Percentiles rank a stretch among this genome's conserved stretches.
Conservation (phyloP, 1,139 yeast species). For the Arxiozyma slooffiae region DNA sequence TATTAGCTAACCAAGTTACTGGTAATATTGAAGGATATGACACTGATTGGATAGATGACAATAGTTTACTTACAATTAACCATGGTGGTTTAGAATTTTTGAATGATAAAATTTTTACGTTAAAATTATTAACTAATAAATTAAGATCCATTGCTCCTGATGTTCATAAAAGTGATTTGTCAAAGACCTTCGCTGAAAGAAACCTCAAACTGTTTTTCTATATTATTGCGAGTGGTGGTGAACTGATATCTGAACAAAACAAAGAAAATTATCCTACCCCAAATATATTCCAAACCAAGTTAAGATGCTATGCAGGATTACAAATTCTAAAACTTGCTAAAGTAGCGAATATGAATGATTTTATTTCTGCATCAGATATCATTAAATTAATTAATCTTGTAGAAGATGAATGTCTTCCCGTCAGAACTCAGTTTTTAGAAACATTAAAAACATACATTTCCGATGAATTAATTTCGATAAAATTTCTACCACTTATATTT, state of each 20-base stretch:
- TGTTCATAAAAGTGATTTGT: constrained; percentile 22
- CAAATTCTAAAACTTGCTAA: constrained; percentile 57
- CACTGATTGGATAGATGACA: constrained; percentile 43
- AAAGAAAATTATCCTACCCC: constrained; percentile 55
- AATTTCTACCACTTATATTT: constrained; percentile 58
- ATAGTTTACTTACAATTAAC: constrained; percentile 31
- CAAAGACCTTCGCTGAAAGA: constrained; percentile 44
- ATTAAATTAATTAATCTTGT: constrained; percentile 48
- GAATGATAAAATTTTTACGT: constrained; percentile 43
- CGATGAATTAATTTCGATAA: constrained; percentile 47
- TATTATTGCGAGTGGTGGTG: constrained; percentile 73
- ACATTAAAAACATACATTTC: constrained; percentile 47
- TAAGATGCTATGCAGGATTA: constrained; percentile 62
- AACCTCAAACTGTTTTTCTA: constrained; percentile 59
- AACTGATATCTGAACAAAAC: constrained; percentile 44
- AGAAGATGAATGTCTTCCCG: constrained; percentile 55
- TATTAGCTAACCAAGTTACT: constrained; percentile 40
- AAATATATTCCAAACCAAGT: constrained; percentile 43
- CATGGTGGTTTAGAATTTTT: constrained; percentile 28
- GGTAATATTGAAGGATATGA: constrained; percentile 17
- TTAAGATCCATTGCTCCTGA: constrained; percentile 39
- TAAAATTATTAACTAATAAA: constrained; percentile 57
- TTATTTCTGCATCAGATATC: constrained; percentile 45
- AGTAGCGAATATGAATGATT: constrained; percentile 41
- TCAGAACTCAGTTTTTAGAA: constrained; percentile 45